Evolutionary conservation across 768 basidiomycete species (phyloP).

Genomic region (Tephrocybe sp.): DNA sequence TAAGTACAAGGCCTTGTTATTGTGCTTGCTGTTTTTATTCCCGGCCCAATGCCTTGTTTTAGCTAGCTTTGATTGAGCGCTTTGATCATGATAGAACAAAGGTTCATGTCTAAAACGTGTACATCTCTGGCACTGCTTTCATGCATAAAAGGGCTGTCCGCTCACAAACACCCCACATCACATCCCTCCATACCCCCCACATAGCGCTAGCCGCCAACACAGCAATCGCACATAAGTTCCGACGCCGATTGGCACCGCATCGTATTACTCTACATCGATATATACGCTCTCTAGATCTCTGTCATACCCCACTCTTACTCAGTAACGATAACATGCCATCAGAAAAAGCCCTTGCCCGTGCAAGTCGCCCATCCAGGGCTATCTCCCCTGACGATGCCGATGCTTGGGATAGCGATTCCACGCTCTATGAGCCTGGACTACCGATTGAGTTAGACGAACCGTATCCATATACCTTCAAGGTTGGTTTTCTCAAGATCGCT

Average conservation of each 20-base stretch:
- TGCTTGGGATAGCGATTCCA: slow-evolving; percentile 32
- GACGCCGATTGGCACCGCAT: not conserved
- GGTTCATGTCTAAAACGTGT: slow-evolving; percentile 21
- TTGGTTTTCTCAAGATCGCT: slow-evolving; percentile 20
- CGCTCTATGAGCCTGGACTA: slow-evolving; percentile 23
- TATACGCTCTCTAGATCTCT: slow-evolving; percentile 1
- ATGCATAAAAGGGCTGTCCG: slow-evolving; percentile 17
- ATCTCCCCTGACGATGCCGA: slow-evolving; percentile 33
- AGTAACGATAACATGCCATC: slow-evolving; percentile 19
- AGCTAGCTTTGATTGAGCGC: slow-evolving; percentile 17
- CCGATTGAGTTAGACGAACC: slow-evolving; percentile 50
- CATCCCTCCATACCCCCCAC: not conserved
- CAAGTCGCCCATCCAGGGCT: slow-evolving; percentile 22
- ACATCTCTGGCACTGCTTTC: slow-evolving; percentile 16
- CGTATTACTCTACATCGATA: not conserved
- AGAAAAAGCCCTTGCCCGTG: slow-evolving; percentile 10
- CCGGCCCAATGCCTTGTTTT: slow-evolving; percentile 12
- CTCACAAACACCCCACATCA: slow-evolving; percentile 1
- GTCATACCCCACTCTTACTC: slow-evolving; percentile 4
- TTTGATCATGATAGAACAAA: slow-evolving; percentile 21
- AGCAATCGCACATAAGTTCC: slow-evolving; percentile 4
- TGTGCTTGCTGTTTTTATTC: not conserved
- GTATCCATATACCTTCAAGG: slow-evolving; percentile 53
- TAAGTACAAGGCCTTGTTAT: not conserved
- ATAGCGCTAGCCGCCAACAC: not conserved